Base-by-base conservation (phyloP, 768 basidiomycete genomes). In the Rhodotorula sphaerocarpa region DNA sequence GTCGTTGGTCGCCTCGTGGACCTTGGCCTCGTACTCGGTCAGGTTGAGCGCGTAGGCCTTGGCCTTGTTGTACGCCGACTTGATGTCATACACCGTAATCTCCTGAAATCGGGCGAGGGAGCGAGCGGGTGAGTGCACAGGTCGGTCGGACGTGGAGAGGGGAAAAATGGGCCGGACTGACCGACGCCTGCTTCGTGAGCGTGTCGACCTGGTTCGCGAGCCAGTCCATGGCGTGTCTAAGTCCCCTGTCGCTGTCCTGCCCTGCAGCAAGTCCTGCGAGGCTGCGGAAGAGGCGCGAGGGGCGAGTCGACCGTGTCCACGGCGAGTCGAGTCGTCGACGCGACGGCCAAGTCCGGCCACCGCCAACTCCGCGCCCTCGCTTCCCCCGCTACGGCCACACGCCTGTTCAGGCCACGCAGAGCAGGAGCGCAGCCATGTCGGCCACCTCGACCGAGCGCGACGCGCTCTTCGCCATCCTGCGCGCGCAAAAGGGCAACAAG, bases 11-110 rank as follows among this genome's bases (percentile, higher is more conserved):
- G 93, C 95, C 64, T 96, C 93, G 39, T 39, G 39, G 9, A 18
- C 39, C 39, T 39, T 97, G 12, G 87, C 87, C 76, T 99, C 93
- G 83, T 88, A 93, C 78, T 96, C 93, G 21, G 67, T 67, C 63
- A 96, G 81, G 77, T 97, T 97, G 70, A 99, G 81, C 25, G 97
- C 92, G 64, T 90, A 84, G 76, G 95, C 95, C 79, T 90, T 93
- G 33, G 93, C 93, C 87, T 91, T 70, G 55, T 67, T 57, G 54
- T 61, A 44, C n/a, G 52, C 58, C 0, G 57, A 50, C 50, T 67
- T 68, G 30, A 70, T 47, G 54, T 70, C 69, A 52, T 70, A 70
- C 25, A 66, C n/a, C 5, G 66, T 66, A 23, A 72, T 39, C 57
- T 72, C 64, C 66, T 68, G 54, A n/a, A n/a, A n/a, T n/a, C 6